Percentiles rank a stretch among this genome's conserved stretches.
Evolutionary conservation across 805 yeast genomes (phyloP).

Genomic region (Barnettozyma pratensis): DNA sequence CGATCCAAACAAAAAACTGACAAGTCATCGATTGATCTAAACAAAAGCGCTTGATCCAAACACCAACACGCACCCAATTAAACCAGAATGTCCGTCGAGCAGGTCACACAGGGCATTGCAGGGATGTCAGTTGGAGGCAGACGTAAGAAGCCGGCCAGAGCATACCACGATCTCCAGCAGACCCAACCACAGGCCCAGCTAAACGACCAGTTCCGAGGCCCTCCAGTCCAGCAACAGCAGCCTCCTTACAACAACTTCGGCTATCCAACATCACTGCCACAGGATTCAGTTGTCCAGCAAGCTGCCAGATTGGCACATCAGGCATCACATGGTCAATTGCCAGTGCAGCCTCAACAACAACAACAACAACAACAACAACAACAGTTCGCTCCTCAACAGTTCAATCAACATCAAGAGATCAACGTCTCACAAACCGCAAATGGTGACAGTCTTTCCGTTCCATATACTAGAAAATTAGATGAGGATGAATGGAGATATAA

Average conservation of each 20-base stretch:
- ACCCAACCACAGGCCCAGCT: not conserved
- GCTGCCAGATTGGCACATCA: not conserved
- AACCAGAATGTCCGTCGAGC: conserved; percentile 3
- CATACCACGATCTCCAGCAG: conserved; percentile 16
- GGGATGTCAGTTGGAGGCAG: conserved; percentile 9
- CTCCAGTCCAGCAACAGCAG: not conserved
- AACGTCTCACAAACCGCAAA: conserved; percentile 1
- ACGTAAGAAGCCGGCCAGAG: conserved; percentile 24
- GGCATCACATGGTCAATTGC: not conserved
- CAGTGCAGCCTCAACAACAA: not conserved
- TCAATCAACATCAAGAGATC: not conserved
- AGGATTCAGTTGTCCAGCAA: not conserved
- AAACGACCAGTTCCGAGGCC: not conserved
- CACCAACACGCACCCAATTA: no score
- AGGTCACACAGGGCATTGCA: conserved; percentile 11
- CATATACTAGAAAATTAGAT: conserved; percentile 12
- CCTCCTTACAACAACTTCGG: not conserved
- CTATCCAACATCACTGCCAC: not conserved
- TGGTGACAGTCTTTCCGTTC: conserved; percentile 15
- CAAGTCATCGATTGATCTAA: not conserved
- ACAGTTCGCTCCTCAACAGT: not conserved
- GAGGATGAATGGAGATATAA: conserved; percentile 22
- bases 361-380: conserved; percentile 3
- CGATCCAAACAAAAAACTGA: not conserved
- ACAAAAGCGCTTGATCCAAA: no score